Evolutionary conservation across 768 basidiomycete genomes (phyloP), one percentile per base, ranked within the genome.

Genomic region (Boletus barrowsii): DNA sequence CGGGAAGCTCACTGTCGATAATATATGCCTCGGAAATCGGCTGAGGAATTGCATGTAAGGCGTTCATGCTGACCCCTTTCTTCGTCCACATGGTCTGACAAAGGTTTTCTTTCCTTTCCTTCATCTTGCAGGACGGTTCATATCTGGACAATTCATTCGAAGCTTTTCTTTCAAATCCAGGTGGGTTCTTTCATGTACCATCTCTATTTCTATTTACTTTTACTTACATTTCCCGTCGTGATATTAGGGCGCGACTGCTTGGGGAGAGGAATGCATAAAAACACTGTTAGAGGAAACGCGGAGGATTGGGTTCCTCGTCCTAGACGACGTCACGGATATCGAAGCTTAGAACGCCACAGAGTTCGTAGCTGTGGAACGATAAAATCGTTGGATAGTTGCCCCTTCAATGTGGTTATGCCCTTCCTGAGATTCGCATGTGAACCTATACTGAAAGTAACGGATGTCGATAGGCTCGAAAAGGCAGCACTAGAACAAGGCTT

Each of bases 61-160:
- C 15, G 10, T 32, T 42, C 2, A 10, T 17, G 8, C 24, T 24
- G 20, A 11, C 7, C 20, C n/a, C 4, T 22, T 30, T 10, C 30
- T 17, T 15, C n/a, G 10, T 32, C 36, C 5, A 18, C 13, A 18
- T 10, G 24, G 24, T n/a, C 56, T 44, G 24, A 42, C 22, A 2
- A 15, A 1, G 11, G 13, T 10, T 14, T 14, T 33, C 35, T 17
- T 11, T 15, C 13, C 15, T 22, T 20, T n/a, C 3, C 33, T 33
- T 20, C 13, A 11, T 4, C 17, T n/a, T 20, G 2, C 32, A 63
- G 62, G 36, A 53, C 45, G 2, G 35, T 57, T 22, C 58, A 64
- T 30, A 58, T 53, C 30, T 64, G 62, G 62, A 57, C 59, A 6
- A 57, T 63, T 42, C 50, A 57, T 14, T 64, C 62, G 0, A 64